Evolutionary conservation across 176 grass and related monocot genomes (phyloP), one percentile per base, ranked within the genome.

Genomic region (Zoysia japonica): DNA sequence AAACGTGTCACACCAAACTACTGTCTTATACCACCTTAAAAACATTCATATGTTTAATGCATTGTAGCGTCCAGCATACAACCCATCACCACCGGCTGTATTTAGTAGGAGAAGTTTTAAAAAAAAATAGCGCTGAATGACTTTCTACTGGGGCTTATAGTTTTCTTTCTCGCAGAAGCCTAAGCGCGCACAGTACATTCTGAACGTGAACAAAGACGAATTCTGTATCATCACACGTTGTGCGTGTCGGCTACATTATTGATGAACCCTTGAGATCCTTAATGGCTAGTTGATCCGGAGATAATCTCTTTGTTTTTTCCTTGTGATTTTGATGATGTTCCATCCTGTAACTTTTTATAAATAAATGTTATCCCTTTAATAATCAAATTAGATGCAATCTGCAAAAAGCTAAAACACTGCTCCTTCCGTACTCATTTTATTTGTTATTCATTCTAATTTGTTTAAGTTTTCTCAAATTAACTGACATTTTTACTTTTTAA

Each of bases 81-180:
- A 28, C 28, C 0, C 28, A 28, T 28, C 28, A 28, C 28, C 28
- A 15, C 11, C 40, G 40, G 43, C 41, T 16, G 13, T 40, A 28
- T 28, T 28, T 28, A 28, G 28, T 28, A 28, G 0, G 28, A 28
- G 28, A 28, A n/a, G n/a, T 28, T 28, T 28, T 28, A 28, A 28
- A 28, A 28, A 28, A 28, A 35, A 43, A 36, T 46, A 65, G 83
- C 7, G 48, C 75, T 62, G 62, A 9, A 49, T 64, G 77, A 39
- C 50, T 45, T 56, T 81, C 12, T 5, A 47, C 46, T 65, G 48
- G 68, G 16, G 5, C 83, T 8, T 85, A 41, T 72, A n/a, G 9
- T 68, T 37, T 47, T 38, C 19, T 35, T 76, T 76, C 19, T 64
- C 7, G 71, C 47, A 70, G 28, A 28, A 28, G 40, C 78, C 28